Base-by-base conservation (phyloP, 2,329 filamentous ascomycete species). In the Botrytis byssoidea region DNA sequence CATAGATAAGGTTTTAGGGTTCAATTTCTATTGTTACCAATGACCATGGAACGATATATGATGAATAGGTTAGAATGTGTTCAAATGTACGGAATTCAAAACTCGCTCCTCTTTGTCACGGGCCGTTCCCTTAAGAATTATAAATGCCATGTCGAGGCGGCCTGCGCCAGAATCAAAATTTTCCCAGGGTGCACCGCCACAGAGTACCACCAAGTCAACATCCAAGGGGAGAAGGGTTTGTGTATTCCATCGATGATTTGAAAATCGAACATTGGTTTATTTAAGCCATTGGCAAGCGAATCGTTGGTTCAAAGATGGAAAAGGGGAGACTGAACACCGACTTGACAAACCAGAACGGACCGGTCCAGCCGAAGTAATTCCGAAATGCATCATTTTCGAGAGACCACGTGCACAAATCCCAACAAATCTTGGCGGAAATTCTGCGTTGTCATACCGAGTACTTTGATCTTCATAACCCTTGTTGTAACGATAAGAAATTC, bases 391-490 rank as follows among this genome's bases (percentile, higher is more conserved):
- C 35, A 55, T 29, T n/a, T 55, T 32, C 32, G 16, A 32, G 3
- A 4, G 46, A 20, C 35, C 66, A 68, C 51, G 48, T 69, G 48
- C 48, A 40, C 9, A 40, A 4, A 20, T 22, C 65, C 46, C 35
- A 57, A n/a, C 18, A 57, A 59, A 9, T 57, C 48, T 69, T 66
- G 44, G 66, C 66, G 55, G 48, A 57, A 25, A 40, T 57, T 69
- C 66, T 69, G 66, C 66, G 66, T 32, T 68, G 66, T 57, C 65
- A 68, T 42, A 68, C 46, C 35, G 37, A 40, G 25, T 29, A 20
- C 9, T 29, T 55, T 29, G 64, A 66, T 66, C 64, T 57, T 32
- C 65, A 42, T 5, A 42, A 42, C 22, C 65, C 65, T 68, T 68
- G 65, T 55, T 57, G 4, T 68, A 25, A 42, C 65, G 32, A 69